Conservation (phyloP, 2,329 filamentous ascomycete species). For the Colletotrichum orchidophilum region DNA sequence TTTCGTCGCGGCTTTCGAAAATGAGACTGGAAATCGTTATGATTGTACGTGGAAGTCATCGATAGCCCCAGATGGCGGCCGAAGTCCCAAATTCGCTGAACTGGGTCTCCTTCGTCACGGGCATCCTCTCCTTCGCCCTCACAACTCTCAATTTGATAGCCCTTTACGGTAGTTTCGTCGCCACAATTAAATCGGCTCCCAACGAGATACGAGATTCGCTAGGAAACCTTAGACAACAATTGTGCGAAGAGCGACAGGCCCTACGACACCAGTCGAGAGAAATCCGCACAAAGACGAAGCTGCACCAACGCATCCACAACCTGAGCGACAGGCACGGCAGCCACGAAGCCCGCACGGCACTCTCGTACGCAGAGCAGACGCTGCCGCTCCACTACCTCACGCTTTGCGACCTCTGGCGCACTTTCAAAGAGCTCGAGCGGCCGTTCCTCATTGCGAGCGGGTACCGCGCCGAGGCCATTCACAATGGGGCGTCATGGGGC, state of each 20-base stretch:
- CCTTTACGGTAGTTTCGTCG: slow-evolving; percentile 26
- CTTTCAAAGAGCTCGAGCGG: slow-evolving; percentile 27
- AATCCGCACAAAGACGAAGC: slow-evolving; percentile 11
- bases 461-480: slow-evolving; percentile 25
- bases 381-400: slow-evolving; percentile 29
- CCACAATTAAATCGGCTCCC: slow-evolving; percentile 19
- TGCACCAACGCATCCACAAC: not conserved
- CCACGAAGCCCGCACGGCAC: slow-evolving; percentile 12
- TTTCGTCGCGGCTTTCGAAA: not conserved
- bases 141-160: slow-evolving; percentile 28
- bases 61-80: not conserved
- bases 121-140: slow-evolving; percentile 27
- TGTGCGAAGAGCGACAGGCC: slow-evolving; percentile 29
- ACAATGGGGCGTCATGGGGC: slow-evolving; percentile 24
- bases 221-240: slow-evolving; percentile 26
- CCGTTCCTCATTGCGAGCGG: slow-evolving; percentile 29
- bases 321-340: slow-evolving; percentile 3
- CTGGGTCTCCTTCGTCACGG: slow-evolving; percentile 29
- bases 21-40: not conserved
- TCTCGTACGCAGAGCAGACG: slow-evolving; percentile 20
- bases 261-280: slow-evolving; percentile 26
- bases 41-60: not conserved
- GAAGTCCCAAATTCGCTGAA: slow-evolving; percentile 29
- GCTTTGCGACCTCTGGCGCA: slow-evolving; percentile 27
- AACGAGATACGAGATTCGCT: slow-evolving; percentile 20